Base-by-base conservation (phyloP, 2,329 filamentous ascomycete genomes). In the Diaporthe capsici region DNA sequence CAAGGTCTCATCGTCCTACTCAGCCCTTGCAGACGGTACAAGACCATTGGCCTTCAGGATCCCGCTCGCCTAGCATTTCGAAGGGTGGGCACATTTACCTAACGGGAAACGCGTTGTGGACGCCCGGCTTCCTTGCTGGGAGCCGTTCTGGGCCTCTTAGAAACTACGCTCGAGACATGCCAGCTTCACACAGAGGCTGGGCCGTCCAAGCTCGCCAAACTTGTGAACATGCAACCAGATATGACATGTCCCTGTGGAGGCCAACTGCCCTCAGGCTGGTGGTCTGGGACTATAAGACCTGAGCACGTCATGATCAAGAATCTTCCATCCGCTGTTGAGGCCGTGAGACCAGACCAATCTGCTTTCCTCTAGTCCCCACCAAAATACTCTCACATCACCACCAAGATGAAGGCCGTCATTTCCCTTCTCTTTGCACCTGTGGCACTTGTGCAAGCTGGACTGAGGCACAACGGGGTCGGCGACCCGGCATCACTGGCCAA, bases 1-100 rank as follows among this genome's bases (percentile, higher is more conserved):
- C 57, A 17, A 67, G 47, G 57, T 60, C 49, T 61, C 76, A 67
- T 67, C 61, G 76, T 77, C 73, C 63, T 34, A 77, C 73, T 47
- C 70, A 17, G 34, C 17, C n/a, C 10, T 28, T 37, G 39, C 20
- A 57, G 20, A 57, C 34, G 9, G 8, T 9, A 12, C 47, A 47
- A 22, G 4, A 3, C 49, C 20, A 73, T 63, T 73, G 71, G 71
- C 57, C 25, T 31, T 28, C 20, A 12, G 20, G 9, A 20, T 37
- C n/a, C 2, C 25, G 22, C 37, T 77, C 49, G 76, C 70, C 70
- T 75, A 71, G 31, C 2, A 39, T 34, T 17, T 39, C n/a, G 58
- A n/a, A 44, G 34, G 47, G 37, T 51, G 74, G 72, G 60, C 22
- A 37, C 28, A 57, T 39, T 37, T 25, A 49, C 53, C 42, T 49